Evolutionary conservation across 805 yeast genomes (phyloP).

Genomic region (Lipomyces sp.): DNA sequence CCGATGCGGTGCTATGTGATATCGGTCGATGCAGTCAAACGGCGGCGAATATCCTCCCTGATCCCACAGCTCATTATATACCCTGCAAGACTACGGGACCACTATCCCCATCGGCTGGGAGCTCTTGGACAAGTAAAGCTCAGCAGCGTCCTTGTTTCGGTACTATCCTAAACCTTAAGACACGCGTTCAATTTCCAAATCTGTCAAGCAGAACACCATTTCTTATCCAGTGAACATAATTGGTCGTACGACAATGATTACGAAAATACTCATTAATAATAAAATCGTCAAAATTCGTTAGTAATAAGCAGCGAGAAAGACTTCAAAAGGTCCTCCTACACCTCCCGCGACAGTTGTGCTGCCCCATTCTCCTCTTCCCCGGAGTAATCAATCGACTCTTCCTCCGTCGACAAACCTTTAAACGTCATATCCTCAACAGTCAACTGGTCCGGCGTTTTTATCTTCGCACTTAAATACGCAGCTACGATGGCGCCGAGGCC

Average conservation of each 20-base stretch:
- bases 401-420: constrained; percentile 17
- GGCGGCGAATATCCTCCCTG: neutral
- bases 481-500: constrained; percentile 59
- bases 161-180: no score
- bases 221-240: no score
- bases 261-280: no score
- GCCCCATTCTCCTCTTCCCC: neutral
- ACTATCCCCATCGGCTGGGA: neutral
- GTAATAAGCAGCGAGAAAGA: no score
- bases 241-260: no score
- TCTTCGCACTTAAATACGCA: constrained; percentile 48
- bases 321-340: neutral
- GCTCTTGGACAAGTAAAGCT: neutral
- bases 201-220: no score
- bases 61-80: neutral
- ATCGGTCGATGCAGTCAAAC: no score
- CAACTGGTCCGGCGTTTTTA: constrained; percentile 49
- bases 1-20: no score
- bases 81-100: neutral
- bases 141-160: neutral
- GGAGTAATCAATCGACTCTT: neutral
- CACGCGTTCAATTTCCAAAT: no score
- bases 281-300: no score
- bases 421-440: constrained; percentile 36
- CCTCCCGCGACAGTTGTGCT: neutral